Conservation (phyloP, 176 grass and related monocot genomes). For the Zea mays region Zm-B73-REFERENCE-NAM-5.0 NC_050105.1:144586001-144586500, state of each 20-base stretch:
- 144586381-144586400: conserved; percentile 1
- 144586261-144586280: too few species aligned
- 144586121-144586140: conserved; percentile 35
- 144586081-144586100: conserved; percentile 42
- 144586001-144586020: conserved; percentile 6
- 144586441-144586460: neutral
- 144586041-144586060: conserved; percentile 36
- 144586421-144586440: neutral
- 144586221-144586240: too few species aligned
- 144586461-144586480: neutral
- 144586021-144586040: neutral
- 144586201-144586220: too few species aligned
- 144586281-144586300: too few species aligned
- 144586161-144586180: neutral
- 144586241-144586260: too few species aligned
- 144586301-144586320: too few species aligned
- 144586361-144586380: neutral
- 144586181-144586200: neutral
- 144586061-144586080: neutral
- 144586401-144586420: neutral
- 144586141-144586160: neutral
- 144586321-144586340: neutral
- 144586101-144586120: conserved; percentile 34
- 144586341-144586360: neutral
- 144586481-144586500: neutral